Conservation (phyloP, 2,329 filamentous ascomycete genomes). For the Dactylellina sp. region DNA sequence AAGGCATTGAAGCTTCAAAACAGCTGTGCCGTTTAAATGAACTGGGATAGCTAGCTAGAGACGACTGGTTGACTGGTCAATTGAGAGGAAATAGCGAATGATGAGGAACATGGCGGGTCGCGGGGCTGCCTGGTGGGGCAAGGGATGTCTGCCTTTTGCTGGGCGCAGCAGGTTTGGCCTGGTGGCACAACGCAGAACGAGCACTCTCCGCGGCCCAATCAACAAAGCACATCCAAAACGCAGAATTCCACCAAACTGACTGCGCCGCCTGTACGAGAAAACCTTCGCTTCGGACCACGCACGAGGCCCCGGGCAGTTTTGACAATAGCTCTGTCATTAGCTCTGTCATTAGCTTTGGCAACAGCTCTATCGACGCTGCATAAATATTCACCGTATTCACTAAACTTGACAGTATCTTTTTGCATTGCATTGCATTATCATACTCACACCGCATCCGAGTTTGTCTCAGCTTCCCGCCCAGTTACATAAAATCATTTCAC, state of each 20-base stretch:
- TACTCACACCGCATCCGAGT: not conserved
- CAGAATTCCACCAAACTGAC: not conserved
- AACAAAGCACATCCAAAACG: not conserved
- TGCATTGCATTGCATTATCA: slow-evolving; percentile 1
- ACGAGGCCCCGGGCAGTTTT: not conserved
- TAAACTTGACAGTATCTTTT: not conserved
- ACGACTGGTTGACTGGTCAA: no score
- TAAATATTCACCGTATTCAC: slow-evolving; percentile 16
- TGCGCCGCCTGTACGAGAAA: no score
- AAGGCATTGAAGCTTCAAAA: not conserved
- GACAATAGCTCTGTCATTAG: not conserved
- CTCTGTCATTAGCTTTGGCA: no score
- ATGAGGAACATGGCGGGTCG: not conserved
- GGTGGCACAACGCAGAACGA: not conserved
- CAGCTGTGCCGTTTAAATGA: not conserved
- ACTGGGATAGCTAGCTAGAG: not conserved
- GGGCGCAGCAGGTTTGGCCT: not conserved
- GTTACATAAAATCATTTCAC: not conserved
- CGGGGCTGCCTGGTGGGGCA: slow-evolving; percentile 13
- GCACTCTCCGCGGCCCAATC: slow-evolving; percentile 22
- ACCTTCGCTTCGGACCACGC: no score
- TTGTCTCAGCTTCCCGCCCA: no score
- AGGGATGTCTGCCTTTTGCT: slow-evolving; percentile 1
- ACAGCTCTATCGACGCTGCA: not conserved
- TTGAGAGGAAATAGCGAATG: not conserved